Base-by-base conservation (phyloP, 768 basidiomycete species). In the Suillus ampliporus region DNA sequence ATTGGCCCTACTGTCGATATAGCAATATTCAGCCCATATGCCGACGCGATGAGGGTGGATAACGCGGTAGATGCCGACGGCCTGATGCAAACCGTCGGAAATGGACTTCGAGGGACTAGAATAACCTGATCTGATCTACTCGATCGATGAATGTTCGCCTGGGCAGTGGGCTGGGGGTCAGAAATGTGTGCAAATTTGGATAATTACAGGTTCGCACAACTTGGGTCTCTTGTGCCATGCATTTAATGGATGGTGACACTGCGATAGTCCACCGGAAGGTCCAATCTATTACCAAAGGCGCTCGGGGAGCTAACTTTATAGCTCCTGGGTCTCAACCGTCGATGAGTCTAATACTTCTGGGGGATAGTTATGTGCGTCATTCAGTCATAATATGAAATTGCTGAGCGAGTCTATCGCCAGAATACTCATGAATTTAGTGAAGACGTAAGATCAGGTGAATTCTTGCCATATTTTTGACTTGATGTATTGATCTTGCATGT, bases 361-460 rank as follows among this genome's bases (percentile, higher is more conserved):
- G 90, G 89, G 0, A 75, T 81, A 9, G 78, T 90, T 54, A 86
- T 86, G 88, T 88, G 61, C 35, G 83, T 71, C 11, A 43, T 28
- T 19, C 3, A 26, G 6, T 47, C 13, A 13, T n/a, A 2, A 26
- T 34, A 14, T 3, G 1, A 2, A 19, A 6, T 61, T 46, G 21
- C 54, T 8, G 7, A 56, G 6, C 21, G 21, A 46, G 13, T 11
- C 10, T 4, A 4, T 46, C 4, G 56, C 60, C 58, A 89, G 88
- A 82, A 84, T 82, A 10, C 64, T 84, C 44, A 90, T 88, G 87
- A 87, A 88, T 28, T 74, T 90, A 28, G 89, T 90, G 35, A 88
- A 86, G 73, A 89, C 76, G 87, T 89, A 61, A 53, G 74, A 5
- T 41, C 34, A 15, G 3, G 31, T 28, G 6, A 15, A 14, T 51